Base-by-base conservation (phyloP, 352 stramenopile genomes). In the Pythium sp. region DNA sequence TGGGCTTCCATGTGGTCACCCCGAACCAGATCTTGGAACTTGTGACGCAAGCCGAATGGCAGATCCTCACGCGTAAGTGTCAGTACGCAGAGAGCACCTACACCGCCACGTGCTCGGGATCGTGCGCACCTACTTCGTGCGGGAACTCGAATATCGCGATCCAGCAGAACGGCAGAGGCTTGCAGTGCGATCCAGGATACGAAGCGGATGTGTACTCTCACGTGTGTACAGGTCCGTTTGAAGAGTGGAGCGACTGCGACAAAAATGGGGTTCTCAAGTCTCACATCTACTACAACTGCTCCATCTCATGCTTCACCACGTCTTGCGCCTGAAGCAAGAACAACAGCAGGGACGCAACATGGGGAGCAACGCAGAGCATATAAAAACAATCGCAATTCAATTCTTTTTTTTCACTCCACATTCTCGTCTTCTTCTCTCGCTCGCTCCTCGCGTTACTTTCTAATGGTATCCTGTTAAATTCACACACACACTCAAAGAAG, bases 1-100 rank as follows among this genome's bases (percentile, higher is more conserved):
- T 94, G 5, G 82, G 70, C 26, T 94, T 94, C 67, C 86, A 94
- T 53, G 72, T 91, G 15, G 74, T 91, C 38, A 91, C 84, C 0
- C 65, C 82, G 3, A 94, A 92, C 68, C 79, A 83, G n/a, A 79
- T 92, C 61, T 11, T 92, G 0, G 76, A 92, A 51, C 73, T 94
- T 15, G 68, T 73, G 28, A 70, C 73, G 32, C 74, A 74, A 36
- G 73, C 82, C 3, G 70, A 78, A 60, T 94, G 86, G 86, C 80
- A 67, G 55, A 84, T 94, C 14, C 64, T 78, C 62, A 94, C 86
- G 24, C 79, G 86, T 55, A 72, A 66, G 58, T 94, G 86, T 46
- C 47, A 80, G 30, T 89, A 86, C 61, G 38, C 58, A 2, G 77
- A 92, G 54, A 64, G 64, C 53, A 75, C 69, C 60, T 90, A 91